These are phyloP conservation scores for Neophaeococcomyces mojaviensis DNA, from an alignment of 2,329 filamentous ascomycete genomes.

Conservation along the genomic window DNA sequence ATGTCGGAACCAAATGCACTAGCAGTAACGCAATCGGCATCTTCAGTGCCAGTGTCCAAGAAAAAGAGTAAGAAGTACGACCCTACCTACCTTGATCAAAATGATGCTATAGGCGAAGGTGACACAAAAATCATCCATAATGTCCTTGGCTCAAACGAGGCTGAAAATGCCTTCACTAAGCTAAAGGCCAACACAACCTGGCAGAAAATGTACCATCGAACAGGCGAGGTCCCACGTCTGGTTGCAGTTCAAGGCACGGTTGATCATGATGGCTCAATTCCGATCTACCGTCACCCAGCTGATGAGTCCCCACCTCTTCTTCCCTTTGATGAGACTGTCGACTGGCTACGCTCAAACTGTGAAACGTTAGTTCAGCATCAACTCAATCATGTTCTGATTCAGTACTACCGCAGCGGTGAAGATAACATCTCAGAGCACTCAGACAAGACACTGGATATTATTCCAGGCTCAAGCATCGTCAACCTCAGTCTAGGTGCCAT, in stretches of 20 bases:
- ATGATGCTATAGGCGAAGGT: conserved; percentile 63
- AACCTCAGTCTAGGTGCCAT: conserved; percentile 92
- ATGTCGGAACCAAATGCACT: not conserved
- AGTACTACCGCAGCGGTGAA: conserved; percentile 78
- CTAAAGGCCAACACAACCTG: conserved; percentile 61
- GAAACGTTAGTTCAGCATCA: conserved; percentile 68
- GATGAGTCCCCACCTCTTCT: conserved; percentile 76
- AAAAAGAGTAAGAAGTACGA: conserved; percentile 1
- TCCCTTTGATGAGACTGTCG: conserved; percentile 67
- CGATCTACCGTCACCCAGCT: conserved; percentile 89
- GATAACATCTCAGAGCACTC: conserved; percentile 96
- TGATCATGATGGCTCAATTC: conserved; percentile 59
- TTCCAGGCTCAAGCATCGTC: conserved; percentile 70
- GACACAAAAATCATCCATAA: conserved; percentile 69
- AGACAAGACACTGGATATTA: conserved; percentile 92
- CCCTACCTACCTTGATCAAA: conserved; percentile 27
- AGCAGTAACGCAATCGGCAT: not conserved
- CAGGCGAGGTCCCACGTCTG: conserved; percentile 81
- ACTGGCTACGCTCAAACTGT: conserved; percentile 58
- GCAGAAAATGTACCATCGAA: conserved; percentile 88
- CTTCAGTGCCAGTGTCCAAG: not conserved
- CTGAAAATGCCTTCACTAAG: conserved; percentile 44
- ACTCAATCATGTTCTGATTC: conserved; percentile 87
- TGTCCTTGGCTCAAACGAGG: conserved; percentile 55
- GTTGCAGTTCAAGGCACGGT: conserved; percentile 77